These are phyloP conservation scores for Persicaria tinctoria DNA, from an alignment of 148 eudicot species.

Conservation along the genomic window DNA sequence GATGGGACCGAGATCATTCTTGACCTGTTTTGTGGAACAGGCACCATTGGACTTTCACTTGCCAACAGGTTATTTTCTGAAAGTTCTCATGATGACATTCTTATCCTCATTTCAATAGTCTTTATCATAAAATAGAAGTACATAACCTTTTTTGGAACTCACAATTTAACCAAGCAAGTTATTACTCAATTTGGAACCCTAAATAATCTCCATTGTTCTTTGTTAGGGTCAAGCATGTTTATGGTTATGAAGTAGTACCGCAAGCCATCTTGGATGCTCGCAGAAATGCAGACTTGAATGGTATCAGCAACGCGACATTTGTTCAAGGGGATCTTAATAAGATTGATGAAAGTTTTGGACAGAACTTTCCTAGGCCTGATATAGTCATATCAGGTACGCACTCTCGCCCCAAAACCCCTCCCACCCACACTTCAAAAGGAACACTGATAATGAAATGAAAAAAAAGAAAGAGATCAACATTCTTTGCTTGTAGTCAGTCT, in stretches of 20 bases:
- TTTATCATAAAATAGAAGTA: neutral
- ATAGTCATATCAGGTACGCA: slow-evolving; percentile 80
- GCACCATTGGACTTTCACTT: slow-evolving; percentile 92
- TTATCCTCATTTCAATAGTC: neutral
- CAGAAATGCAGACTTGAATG: slow-evolving; percentile 67
- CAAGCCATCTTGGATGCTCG: slow-evolving; percentile 86
- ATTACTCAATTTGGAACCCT: neutral
- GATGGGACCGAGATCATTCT: slow-evolving; percentile 88
- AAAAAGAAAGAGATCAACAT: no score
- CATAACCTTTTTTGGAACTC: neutral
- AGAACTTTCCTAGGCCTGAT: slow-evolving; percentile 73
- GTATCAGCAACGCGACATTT: slow-evolving; percentile 75
- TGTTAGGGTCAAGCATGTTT: slow-evolving; percentile 66
- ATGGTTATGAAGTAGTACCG: slow-evolving; percentile 91
- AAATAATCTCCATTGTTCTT: slow-evolving; percentile 2
- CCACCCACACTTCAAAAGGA: no score
- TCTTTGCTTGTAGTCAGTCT: neutral
- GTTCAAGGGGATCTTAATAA: slow-evolving; percentile 92
- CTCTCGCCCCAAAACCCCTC: neutral
- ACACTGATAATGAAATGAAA: no score
- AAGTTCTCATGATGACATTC: neutral
- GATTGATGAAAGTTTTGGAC: slow-evolving; percentile 73
- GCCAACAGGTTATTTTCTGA: slow-evolving; percentile 52
- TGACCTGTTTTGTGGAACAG: slow-evolving; percentile 96
- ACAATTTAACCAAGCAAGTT: neutral